Base-by-base conservation (phyloP, 78 protist genomes). In the Creolimax fragrantissima region DNA sequence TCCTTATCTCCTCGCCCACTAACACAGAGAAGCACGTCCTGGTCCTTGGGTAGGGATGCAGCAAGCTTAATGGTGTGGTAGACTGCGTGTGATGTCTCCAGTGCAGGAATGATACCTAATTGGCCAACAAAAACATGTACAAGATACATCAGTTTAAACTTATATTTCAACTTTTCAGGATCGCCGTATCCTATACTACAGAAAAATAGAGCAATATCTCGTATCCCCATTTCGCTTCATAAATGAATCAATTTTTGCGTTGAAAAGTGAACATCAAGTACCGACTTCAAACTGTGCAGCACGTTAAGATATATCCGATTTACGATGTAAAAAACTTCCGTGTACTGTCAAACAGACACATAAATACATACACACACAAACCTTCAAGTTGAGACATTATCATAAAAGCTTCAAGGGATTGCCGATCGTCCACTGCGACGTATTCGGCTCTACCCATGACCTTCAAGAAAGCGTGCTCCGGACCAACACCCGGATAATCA, bases 401-500 rank as follows among this genome's bases (percentile, higher is more conserved):
- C 91, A 81, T 3, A 89, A 93, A 91, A 11, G 93, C 96, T 5
- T 84, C 91, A 4, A 96, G 94, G 35, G 96, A 93, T 91, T 95
- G 90, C 17, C 41, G 2, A 81, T 95, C 97, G 32, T 93, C 92
- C 32, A 89, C 95, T 32, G 36, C 17, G 3, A 36, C 92, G 86
- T 95, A 96, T 74, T 58, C 81, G 3, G 93, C 95, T 3, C 94
- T 90, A 6, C 35, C 44, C 4, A 17, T 35, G 83, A 47, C 93
- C 94, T 95, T 96, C 91, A 96, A 95, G 67, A 3, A 81, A n/a
- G 97, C 94, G 91, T 97, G 98, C 92, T 96, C 96, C 2, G 98
- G 98, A 11, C 97, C 97, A 2, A 97, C 98, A 4, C 97, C 97
- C 2, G 96, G 97, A 35, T 96, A 96, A 81, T 96, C 97, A 4